phyloP scores from a whole-genome alignment of 1,139 yeast genomes.

The Saccharomyces hybrid region DNA sequence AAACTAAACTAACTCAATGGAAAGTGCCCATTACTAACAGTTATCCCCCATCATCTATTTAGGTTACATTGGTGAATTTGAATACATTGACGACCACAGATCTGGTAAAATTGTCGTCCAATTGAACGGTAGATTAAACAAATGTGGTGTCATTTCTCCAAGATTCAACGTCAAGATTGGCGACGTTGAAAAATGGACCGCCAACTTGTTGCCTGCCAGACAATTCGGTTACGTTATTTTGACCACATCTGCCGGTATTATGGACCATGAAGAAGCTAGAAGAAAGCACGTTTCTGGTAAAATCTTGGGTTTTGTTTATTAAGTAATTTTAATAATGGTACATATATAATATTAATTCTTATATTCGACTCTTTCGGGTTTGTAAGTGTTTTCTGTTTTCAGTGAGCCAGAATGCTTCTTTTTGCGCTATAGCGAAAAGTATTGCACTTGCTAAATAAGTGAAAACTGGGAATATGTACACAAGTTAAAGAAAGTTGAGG shows the following conservation, averaged over 20 bases:
- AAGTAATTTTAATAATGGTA: conserved; percentile 23
- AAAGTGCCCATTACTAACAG: conserved; percentile 24
- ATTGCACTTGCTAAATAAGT: neutral
- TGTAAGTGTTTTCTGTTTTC: neutral
- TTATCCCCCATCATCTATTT: conserved; percentile 11
- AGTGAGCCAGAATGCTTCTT: neutral
- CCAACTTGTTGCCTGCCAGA: conserved; percentile 95
- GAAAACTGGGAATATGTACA: neutral
- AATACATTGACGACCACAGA: conserved; percentile 98
- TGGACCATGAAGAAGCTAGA: conserved; percentile 99
- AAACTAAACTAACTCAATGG: neutral
- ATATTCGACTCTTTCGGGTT: neutral
- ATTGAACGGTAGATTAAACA: conserved; percentile 96
- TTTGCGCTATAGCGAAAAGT: neutral
- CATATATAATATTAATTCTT: neutral
- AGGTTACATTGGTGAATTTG: conserved; percentile 98
- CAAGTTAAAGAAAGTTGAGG: neutral
- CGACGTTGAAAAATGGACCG: conserved; percentile 97
- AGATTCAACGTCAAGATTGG: conserved; percentile 91
- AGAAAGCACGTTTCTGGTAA: conserved; percentile 99
- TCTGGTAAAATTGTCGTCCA: conserved; percentile 96
- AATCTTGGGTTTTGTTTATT: conserved; percentile 93
- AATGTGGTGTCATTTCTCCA: conserved; percentile 97
- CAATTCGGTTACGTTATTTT: conserved; percentile 95
- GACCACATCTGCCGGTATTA: conserved; percentile 98